Base-by-base conservation (phyloP, 2,329 filamentous ascomycete species). In the Ophiocordyceps australis region DNA sequence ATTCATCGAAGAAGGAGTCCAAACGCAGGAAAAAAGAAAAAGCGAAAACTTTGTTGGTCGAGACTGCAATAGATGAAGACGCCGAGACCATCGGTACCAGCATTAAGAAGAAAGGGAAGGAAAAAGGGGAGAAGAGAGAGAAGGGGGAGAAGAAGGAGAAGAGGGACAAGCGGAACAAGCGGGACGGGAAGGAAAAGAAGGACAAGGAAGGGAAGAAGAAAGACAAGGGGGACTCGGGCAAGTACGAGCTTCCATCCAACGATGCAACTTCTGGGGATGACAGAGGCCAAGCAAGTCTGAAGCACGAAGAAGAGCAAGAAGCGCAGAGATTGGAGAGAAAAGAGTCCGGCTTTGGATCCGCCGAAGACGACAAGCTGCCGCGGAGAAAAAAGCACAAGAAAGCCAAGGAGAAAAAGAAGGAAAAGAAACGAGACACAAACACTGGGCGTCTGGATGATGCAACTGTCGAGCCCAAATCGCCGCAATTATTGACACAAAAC, bases 191-290 rank as follows among this genome's bases (percentile, higher is more conserved):
- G 41, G 55, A 53, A 5, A 52, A 56, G 46, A 54, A 54, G 38
- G 49, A 54, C 11, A 52, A 56, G 37, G 60, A 59, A 38, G 70
- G 65, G 39, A 55, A 59, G 19, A 59, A 55, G 45, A 63, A 54
- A 32, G 50, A 50, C 22, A 52, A 54, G 24, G 41, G 43, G 20
- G 52, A n/a, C n/a, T n/a, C n/a, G n/a, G n/a, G n/a, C n/a, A n/a
- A n/a, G n/a, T n/a, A n/a, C n/a, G n/a, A n/a, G n/a, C n/a, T n/a
- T n/a, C n/a, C n/a, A n/a, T n/a, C n/a, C n/a, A n/a, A n/a, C n/a
- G n/a, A n/a, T n/a, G n/a, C n/a, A n/a, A n/a, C n/a, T n/a, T n/a
- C n/a, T n/a, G n/a, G n/a, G n/a, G n/a, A n/a, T n/a, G n/a, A n/a
- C n/a, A n/a, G n/a, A n/a, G n/a, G n/a, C n/a, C n/a, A n/a, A n/a